Base-by-base conservation (phyloP, 768 basidiomycete genomes). In the Pleurotus citrinopileatus region DNA sequence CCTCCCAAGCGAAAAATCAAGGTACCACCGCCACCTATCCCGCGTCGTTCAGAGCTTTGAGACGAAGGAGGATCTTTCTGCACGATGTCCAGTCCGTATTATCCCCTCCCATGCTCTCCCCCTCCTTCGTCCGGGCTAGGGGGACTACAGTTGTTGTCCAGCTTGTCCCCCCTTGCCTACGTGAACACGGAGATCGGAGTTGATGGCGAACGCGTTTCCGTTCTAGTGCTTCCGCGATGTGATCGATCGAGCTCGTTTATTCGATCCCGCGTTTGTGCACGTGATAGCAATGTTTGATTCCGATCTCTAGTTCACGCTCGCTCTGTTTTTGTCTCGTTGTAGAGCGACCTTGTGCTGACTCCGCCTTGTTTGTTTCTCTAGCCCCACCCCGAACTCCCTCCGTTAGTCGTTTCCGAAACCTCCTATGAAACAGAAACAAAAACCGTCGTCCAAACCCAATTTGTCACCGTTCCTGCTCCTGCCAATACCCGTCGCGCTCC, bases 11-110 rank as follows among this genome's bases (percentile, higher is more conserved):
- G 87, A 73, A 91, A 86, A 85, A 74, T 83, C 84, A 92, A 92
- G 90, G 90, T 92, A 92, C 82, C 48, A 36, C 48, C 89, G 72
- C 82, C 87, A 75, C 83, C 86, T 76, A 75, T 76, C 76, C 82
- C 82, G 77, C 88, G 88, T 82, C 89, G 87, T 80, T 86, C 89
- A 75, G 88, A 90, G 86, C 86, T 91, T 80, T 91, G 86, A 91
- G 90, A 90, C 89, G 90, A 91, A 87, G 90, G 89, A 83, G 90
- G 83, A 69, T 69, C 70, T 74, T 71, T 68, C 60, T 70, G 73
- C 74, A 75, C 70, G 76, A 74, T 83, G 77, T 81, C 82, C 72
- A 81, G 82, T 89, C 82, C 80, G 87, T 89, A 82, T 81, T 65
- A 72, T 77, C 80, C 76, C 72, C 64, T 70, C 73, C 73, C 67